A percentile compares a stretch with the other conserved stretches of the same genome.
Conservation (phyloP, 805 yeast genomes). For the Candida alai region DNA sequence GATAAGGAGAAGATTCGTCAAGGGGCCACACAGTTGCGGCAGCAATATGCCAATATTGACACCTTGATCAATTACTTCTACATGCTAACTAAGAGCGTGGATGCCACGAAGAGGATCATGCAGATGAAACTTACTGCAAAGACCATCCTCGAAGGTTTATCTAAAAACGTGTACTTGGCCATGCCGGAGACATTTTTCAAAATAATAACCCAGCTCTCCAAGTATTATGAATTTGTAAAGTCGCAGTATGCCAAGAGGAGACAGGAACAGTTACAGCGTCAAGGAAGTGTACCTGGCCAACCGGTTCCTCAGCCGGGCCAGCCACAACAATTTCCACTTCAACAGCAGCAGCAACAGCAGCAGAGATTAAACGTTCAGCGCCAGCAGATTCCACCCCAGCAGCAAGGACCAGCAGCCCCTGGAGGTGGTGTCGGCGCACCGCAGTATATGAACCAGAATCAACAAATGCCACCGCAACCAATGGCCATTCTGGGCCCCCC, state of each 20-base stretch:
- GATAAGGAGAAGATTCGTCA: conserved; percentile 62
- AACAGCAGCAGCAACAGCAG: conserved; percentile 8
- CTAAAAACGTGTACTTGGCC: conserved; percentile 63
- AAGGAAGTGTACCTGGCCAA: conserved; percentile 16
- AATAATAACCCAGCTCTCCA: conserved; percentile 66
- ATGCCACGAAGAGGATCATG: conserved; percentile 71
- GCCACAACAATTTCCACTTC: conserved; percentile 6
- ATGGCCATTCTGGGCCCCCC: conserved; percentile 1
- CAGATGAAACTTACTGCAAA: conserved; percentile 77
- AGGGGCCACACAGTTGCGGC: conserved; percentile 50
- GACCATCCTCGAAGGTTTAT: conserved; percentile 67
- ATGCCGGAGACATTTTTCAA: conserved; percentile 69
- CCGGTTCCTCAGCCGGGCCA: conserved; percentile 6
- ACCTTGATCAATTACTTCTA: conserved; percentile 76
- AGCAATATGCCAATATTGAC: conserved; percentile 65
- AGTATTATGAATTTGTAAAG: conserved; percentile 70
- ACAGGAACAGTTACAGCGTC: conserved; percentile 28
- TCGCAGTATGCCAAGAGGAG: conserved; percentile 48
- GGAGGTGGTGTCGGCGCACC: conserved; percentile 2
- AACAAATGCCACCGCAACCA: conserved; percentile 5
- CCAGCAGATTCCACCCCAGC: conserved; percentile 19
- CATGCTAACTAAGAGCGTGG: conserved; percentile 67
- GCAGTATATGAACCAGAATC: conserved; percentile 9
- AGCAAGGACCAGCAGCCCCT: conserved; percentile 4
- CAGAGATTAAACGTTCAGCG: conserved; percentile 7